phyloP scores from a whole-genome alignment of 2,329 filamentous ascomycete species.

The Penicillium griseofulvum region DNA sequence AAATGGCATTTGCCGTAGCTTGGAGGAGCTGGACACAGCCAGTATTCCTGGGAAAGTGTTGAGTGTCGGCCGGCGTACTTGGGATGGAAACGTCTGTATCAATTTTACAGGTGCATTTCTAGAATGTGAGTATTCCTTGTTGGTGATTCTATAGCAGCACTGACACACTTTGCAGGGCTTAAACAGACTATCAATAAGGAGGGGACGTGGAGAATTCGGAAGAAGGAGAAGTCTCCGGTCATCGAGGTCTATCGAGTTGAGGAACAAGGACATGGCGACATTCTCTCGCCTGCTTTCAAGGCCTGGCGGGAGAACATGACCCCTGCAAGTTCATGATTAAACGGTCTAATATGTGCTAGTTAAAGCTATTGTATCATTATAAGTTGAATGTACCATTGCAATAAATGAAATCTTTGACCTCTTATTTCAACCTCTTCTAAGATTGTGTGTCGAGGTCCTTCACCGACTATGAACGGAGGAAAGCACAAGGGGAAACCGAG shows the following conservation, averaged over 20 bases:
- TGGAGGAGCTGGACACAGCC: conserved; percentile 78
- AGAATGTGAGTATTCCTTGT: conserved; percentile 58
- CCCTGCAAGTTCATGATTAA: conserved; percentile 5
- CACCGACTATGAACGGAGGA: too few relatives aligned
- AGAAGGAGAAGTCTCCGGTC: conserved; percentile 58
- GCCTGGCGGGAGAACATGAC: conserved; percentile 56
- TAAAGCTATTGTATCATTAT: background rate
- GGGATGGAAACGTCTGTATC: conserved; percentile 93
- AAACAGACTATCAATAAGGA: conserved; percentile 61
- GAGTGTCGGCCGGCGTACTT: conserved; percentile 62
- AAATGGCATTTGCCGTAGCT: conserved; percentile 65
- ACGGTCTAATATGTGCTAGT: background rate
- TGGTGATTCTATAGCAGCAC: background rate
- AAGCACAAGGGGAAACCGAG: background rate
- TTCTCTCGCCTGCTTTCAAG: conserved; percentile 74
- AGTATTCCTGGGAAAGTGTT: conserved; percentile 74
- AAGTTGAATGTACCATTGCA: background rate
- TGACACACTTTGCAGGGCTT: conserved; percentile 51
- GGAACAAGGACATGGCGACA: conserved; percentile 70
- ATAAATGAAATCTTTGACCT: background rate
- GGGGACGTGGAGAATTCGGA: conserved; percentile 77
- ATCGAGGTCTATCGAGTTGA: conserved; percentile 75
- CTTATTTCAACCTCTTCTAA: too few relatives aligned
- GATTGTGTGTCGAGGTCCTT: too few relatives aligned
- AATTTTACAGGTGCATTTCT: conserved; percentile 81